phyloP scores from a whole-genome alignment of 2,329 filamentous ascomycete genomes.

The Talaromyces islandicus region DNA sequence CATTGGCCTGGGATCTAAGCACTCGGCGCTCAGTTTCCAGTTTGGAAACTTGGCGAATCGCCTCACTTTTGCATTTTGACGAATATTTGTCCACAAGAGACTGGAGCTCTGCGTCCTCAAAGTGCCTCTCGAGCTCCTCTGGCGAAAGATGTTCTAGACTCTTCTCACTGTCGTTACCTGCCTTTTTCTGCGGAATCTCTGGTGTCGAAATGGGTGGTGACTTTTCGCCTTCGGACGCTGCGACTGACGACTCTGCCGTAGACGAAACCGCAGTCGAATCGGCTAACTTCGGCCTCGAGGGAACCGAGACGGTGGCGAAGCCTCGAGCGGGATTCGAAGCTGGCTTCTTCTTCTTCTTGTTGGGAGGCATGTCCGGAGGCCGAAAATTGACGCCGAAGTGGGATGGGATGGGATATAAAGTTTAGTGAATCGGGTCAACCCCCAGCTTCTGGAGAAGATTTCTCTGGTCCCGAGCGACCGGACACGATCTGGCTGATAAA shows the following conservation, averaged over 20 bases:
- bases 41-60: conserved; percentile 66
- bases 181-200: conserved; percentile 13
- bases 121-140: conserved; percentile 82
- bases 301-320: conserved; percentile 88
- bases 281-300: conserved; percentile 65
- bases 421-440: not conserved
- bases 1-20: conserved; percentile 70
- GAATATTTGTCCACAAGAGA: conserved; percentile 78
- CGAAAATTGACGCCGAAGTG: not conserved
- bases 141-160: conserved; percentile 59
- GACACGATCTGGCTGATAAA: not conserved
- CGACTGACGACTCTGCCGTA: conserved; percentile 19
- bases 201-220: conserved; percentile 4
- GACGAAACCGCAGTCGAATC: conserved; percentile 26
- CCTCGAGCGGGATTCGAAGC: conserved; percentile 81
- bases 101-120: conserved; percentile 88
- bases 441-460: not conserved
- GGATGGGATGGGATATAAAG: not conserved
- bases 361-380: conserved; percentile 53
- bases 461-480: not conserved
- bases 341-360: conserved; percentile 89
- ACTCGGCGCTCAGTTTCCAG: conserved; percentile 81
- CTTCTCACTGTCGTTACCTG: conserved; percentile 14
- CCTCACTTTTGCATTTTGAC: conserved; percentile 71
- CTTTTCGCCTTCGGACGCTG: conserved; percentile 25